Conservation (phyloP, 2,329 filamentous ascomycete species). For the Alternaria sp. region DNA sequence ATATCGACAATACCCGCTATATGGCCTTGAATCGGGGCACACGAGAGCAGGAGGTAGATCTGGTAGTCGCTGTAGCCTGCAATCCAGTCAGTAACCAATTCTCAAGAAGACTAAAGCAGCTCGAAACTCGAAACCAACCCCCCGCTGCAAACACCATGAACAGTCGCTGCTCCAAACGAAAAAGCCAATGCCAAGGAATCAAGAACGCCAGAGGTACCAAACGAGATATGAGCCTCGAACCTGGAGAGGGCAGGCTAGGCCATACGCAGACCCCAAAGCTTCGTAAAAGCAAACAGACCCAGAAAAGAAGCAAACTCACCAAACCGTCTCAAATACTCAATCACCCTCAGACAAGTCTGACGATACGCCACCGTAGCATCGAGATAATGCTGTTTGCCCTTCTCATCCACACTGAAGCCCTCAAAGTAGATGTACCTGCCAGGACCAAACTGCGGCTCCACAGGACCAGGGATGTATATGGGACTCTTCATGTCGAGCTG, state of each 20-base stretch:
- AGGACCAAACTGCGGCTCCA: conserved; percentile 86
- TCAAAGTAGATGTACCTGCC: conserved; percentile 85
- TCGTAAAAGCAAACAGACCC: not conserved
- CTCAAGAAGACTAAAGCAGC: no score
- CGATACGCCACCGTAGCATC: conserved; percentile 87
- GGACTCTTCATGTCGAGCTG: conserved; percentile 80
- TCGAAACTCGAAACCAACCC: not conserved
- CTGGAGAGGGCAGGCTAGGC: not conserved
- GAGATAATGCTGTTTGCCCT: conserved; percentile 88
- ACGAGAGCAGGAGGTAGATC: conserved; percentile 83
- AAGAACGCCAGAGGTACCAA: not conserved
- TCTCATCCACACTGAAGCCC: conserved; percentile 86
- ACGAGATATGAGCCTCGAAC: not conserved
- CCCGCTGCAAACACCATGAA: not conserved
- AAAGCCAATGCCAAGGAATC: not conserved
- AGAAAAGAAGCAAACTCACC: conserved; percentile 51
- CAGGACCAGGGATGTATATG: conserved; percentile 84
- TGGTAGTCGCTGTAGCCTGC: conserved; percentile 71
- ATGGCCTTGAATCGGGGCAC: conserved; percentile 85
- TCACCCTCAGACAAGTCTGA: conserved; percentile 77
- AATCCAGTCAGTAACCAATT: not conserved
- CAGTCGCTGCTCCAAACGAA: not conserved
- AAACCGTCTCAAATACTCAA: conserved; percentile 80
- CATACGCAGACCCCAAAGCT: no score
- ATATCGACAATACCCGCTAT: conserved; percentile 88